Conservation (phyloP, 345 rosid species). For the Noccaea bulbosa region DNA sequence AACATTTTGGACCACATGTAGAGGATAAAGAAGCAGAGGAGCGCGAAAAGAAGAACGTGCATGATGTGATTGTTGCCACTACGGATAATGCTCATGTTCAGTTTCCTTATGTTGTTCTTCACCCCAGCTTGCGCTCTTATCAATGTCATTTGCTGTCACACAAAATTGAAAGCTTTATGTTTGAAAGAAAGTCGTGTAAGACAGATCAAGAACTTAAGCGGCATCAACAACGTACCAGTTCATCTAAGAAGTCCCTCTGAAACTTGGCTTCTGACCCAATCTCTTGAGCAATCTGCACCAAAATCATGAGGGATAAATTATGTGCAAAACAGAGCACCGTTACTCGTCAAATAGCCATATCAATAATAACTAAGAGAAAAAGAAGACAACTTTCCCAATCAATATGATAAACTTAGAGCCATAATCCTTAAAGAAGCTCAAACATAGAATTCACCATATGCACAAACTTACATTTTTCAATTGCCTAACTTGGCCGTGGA, state of each 20-base stretch:
- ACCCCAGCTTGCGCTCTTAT: slow-evolving; percentile 91
- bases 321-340: no score
- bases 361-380: neutral
- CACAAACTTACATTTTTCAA: slow-evolving; percentile 56
- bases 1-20: slow-evolving; percentile 82
- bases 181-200: no score
- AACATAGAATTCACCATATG: neutral
- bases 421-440: neutral
- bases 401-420: neutral
- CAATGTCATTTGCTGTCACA: slow-evolving; percentile 79
- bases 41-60: slow-evolving; percentile 81
- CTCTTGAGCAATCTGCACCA: slow-evolving; percentile 78
- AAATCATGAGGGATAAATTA: neutral
- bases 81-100: slow-evolving; percentile 77
- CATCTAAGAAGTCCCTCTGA: slow-evolving; percentile 78
- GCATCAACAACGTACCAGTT: slow-evolving; percentile 57
- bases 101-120: slow-evolving; percentile 87
- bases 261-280: slow-evolving; percentile 77
- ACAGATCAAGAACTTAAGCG: neutral
- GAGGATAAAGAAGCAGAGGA: slow-evolving; percentile 68
- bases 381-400: neutral
- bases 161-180: no score
- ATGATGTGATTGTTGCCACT: slow-evolving; percentile 76
- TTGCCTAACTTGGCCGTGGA: slow-evolving; percentile 75
- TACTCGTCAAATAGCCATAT: neutral